A percentile compares a stretch with the other conserved stretches of the same genome.
Evolutionary conservation across 1,284 basidiomycete genomes (phyloP).

Genomic region (Cryptococcus sp.): DNA sequence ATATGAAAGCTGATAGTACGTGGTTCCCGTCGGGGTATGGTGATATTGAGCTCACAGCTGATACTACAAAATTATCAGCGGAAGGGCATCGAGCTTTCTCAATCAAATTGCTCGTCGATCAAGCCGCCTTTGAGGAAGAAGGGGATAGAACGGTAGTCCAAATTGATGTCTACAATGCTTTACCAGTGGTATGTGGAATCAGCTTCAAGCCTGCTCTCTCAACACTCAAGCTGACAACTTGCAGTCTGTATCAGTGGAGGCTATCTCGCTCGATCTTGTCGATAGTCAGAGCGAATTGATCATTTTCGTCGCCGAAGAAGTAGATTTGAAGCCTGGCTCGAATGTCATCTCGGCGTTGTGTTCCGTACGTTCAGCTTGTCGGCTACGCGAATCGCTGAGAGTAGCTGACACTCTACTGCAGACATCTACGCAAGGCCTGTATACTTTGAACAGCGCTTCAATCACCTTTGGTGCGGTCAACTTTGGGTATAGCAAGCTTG

Average conservation of each 20-base stretch:
- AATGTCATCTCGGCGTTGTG: slow-evolving; percentile 36
- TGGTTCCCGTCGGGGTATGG: background rate
- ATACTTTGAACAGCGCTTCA: slow-evolving; percentile 20
- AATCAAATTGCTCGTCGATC: slow-evolving; percentile 20
- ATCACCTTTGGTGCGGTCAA: slow-evolving; percentile 26
- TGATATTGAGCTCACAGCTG: slow-evolving; percentile 2
- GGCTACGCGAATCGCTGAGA: background rate
- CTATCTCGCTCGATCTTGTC: slow-evolving; percentile 34
- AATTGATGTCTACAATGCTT: slow-evolving; percentile 34
- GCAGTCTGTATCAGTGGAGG: slow-evolving; percentile 32
- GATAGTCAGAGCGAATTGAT: slow-evolving; percentile 33
- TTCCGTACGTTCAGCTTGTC: slow-evolving; percentile 29
- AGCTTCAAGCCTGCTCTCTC: background rate
- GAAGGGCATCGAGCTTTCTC: slow-evolving; percentile 39
- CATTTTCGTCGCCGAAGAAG: slow-evolving; percentile 24
- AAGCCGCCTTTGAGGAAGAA: slow-evolving; percentile 19
- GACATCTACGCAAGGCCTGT: slow-evolving; percentile 34
- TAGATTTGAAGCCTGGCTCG: slow-evolving; percentile 32
- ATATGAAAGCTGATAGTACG: slow-evolving; percentile 23
- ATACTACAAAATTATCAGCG: slow-evolving; percentile 6
- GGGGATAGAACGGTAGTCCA: slow-evolving; percentile 30
- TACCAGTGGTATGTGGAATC: slow-evolving; percentile 33
- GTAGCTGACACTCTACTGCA: slow-evolving; percentile 1
- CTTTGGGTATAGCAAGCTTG: slow-evolving; percentile 22
- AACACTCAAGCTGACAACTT: background rate